A percentile compares a stretch with the other conserved stretches of the same genome.
These are phyloP conservation scores for Tolypocladium tundrense DNA, from an alignment of 2,329 filamentous ascomycete genomes.

Conservation along the genomic window DNA sequence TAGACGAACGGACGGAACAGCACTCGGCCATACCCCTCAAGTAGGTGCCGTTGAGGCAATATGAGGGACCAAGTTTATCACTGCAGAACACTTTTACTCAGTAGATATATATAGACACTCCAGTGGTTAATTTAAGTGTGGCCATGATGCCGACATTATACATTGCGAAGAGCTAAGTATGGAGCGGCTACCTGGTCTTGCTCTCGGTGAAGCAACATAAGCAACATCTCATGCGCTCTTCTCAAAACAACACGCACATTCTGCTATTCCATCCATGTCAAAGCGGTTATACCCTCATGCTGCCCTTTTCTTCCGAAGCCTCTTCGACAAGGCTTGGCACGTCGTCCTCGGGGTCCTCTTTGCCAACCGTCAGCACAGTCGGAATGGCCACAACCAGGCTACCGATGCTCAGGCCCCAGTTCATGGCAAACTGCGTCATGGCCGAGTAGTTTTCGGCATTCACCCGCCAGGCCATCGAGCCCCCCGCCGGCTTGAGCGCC, in stretches of 20 bases:
- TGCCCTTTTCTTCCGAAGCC: background rate
- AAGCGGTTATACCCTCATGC: background rate
- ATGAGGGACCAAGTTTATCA: no score
- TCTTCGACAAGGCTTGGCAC: background rate
- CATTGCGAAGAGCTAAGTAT: background rate
- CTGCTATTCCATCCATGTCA: background rate
- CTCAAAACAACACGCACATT: background rate
- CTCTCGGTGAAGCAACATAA: no score
- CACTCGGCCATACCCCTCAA: no score
- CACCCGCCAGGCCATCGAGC: constrained; percentile 34
- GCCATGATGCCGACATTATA: no score
- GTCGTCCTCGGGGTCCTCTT: background rate
- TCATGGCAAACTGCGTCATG: constrained; percentile 32
- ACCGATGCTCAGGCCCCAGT: constrained; percentile 34
- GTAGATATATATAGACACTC: no score
- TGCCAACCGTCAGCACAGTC: constrained; percentile 25
- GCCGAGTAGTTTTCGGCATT: constrained; percentile 23
- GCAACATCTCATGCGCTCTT: background rate
- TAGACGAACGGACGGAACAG: no score
- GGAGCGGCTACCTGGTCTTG: background rate
- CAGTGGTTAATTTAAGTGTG: no score
- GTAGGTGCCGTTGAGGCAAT: no score
- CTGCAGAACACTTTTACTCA: no score
- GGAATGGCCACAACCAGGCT: constrained; percentile 30
- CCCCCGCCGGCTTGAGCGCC: constrained; percentile 30